Base-by-base conservation (phyloP, 2,329 filamentous ascomycete genomes). In the Curvularia spicifera region DNA sequence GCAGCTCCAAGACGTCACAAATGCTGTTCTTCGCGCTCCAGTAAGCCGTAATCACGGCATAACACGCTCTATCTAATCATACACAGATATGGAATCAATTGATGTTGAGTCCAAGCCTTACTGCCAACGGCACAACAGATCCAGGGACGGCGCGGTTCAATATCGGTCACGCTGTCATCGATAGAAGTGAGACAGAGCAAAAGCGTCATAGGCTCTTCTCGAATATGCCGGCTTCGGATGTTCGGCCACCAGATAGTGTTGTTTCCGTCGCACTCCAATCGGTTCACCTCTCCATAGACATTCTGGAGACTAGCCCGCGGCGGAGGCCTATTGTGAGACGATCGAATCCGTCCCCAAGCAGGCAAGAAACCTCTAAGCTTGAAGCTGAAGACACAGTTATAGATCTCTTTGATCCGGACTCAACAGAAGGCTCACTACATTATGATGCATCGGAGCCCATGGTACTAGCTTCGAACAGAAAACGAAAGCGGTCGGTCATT, bases 71-170 rank as follows among this genome's bases (percentile, higher is more conserved):
- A 42, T 63, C 51, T 54, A 20, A 58, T 5, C 31, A 1, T n/a
- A 3, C 1, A 1, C 26, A 78, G 76, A 63, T 74, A 20, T 79
- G 76, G 77, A 47, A 53, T 5, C 75, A 78, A 51, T 52, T 78
- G 24, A 63, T 63, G 28, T 60, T 78, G 24, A 54, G 54, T 10
- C 65, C 70, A 7, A 66, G 67, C 3, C 49, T 75, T 28, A 49
- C 59, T 18, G 24, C 33, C 13, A 43, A 60, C 33, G 15, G 35
- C 20, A 31, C 18, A 13, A 15, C 49, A 18, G 49, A 51, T 0
- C 20, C 55, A 20, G 62, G 56, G 15, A 66, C 56, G 18, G 50
- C 72, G 51, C 61, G 40, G 15, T 57, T 76, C 44, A 62, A 69
- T 39, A 61, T 75, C 43, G 63, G 55, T 12, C 66, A 71, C 44